Conservation (phyloP, 1,284 basidiomycete species). For the Pholiota adiposa region DNA sequence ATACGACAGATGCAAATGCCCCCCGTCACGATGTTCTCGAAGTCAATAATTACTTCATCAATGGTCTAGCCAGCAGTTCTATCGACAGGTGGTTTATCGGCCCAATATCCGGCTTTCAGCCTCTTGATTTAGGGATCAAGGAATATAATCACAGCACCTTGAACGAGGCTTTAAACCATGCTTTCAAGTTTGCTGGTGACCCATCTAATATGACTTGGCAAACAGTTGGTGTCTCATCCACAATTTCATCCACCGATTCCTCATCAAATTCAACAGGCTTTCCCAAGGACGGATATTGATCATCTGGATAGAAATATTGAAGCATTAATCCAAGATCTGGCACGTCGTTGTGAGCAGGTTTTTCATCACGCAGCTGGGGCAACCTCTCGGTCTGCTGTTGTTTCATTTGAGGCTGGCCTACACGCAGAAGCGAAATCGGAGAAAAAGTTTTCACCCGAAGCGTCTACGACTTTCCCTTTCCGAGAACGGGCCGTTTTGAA, state of each 20-base stretch:
- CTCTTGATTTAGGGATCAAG: constrained; percentile 56
- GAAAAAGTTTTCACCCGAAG: constrained; percentile 18
- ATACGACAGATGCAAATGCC: constrained; percentile 48
- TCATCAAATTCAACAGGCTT: constrained; percentile 43
- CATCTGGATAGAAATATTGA: constrained; percentile 73
- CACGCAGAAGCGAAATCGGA: constrained; percentile 19
- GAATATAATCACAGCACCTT: constrained; percentile 41
- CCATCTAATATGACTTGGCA: constrained; percentile 46
- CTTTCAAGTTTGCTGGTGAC: constrained; percentile 50
- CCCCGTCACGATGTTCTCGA: constrained; percentile 77
- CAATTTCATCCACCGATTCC: constrained; percentile 30
- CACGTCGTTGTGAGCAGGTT: constrained; percentile 58
- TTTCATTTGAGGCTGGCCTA: constrained; percentile 41
- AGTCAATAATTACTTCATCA: constrained; percentile 78
- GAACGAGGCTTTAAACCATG: constrained; percentile 47
- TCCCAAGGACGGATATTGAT: constrained; percentile 51
- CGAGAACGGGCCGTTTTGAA: constrained; percentile 56
- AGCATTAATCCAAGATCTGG: constrained; percentile 64
- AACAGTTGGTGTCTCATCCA: constrained; percentile 40
- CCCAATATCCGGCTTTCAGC: constrained; percentile 58
- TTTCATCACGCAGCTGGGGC: constrained; percentile 69
- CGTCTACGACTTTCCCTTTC: constrained; percentile 40
- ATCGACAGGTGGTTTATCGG: constrained; percentile 83
- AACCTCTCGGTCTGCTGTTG: constrained; percentile 60
- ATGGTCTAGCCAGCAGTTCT: constrained; percentile 66